Conservation (phyloP, 2,329 filamentous ascomycete species). For the Exserohilum rostratum region DNA sequence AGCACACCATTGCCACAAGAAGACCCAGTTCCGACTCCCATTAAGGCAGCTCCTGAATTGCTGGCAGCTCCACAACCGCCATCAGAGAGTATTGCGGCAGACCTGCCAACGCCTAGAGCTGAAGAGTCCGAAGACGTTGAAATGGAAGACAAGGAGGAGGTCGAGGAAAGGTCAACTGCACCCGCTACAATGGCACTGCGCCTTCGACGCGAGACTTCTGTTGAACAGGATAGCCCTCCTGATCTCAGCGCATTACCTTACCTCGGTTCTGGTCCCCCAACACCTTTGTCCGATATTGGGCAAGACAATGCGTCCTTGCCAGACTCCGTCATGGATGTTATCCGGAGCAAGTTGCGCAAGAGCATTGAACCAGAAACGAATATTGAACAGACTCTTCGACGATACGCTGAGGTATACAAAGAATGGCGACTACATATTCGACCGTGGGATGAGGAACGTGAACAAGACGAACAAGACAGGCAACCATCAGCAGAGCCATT, state of each 20-base stretch:
- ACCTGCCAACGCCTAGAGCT: constrained; percentile 44
- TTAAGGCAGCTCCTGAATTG: constrained; percentile 1
- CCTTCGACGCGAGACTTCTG: constrained; percentile 35
- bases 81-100: constrained; percentile 26
- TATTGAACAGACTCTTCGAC: constrained; percentile 35
- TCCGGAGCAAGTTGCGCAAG: constrained; percentile 44
- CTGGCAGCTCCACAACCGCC: constrained; percentile 17
- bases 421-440: constrained; percentile 51
- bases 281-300: constrained; percentile 52
- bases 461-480: constrained; percentile 47
- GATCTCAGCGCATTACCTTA: constrained; percentile 54
- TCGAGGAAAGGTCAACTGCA: constrained; percentile 32
- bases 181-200: constrained; percentile 43
- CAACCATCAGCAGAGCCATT: constrained; percentile 45
- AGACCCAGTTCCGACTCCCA: constrained; percentile 7
- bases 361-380: constrained; percentile 40
- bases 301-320: constrained; percentile 48
- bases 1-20: constrained; percentile 24
- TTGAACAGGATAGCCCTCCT: constrained; percentile 46
- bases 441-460: constrained; percentile 50
- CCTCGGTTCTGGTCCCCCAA: constrained; percentile 51
- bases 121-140: constrained; percentile 44
- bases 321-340: constrained; percentile 43
- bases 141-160: constrained; percentile 30
- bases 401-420: constrained; percentile 49